Evolutionary conservation across 2,329 filamentous ascomycete species (phyloP).

Genomic region (Colletotrichum viniferum): DNA sequence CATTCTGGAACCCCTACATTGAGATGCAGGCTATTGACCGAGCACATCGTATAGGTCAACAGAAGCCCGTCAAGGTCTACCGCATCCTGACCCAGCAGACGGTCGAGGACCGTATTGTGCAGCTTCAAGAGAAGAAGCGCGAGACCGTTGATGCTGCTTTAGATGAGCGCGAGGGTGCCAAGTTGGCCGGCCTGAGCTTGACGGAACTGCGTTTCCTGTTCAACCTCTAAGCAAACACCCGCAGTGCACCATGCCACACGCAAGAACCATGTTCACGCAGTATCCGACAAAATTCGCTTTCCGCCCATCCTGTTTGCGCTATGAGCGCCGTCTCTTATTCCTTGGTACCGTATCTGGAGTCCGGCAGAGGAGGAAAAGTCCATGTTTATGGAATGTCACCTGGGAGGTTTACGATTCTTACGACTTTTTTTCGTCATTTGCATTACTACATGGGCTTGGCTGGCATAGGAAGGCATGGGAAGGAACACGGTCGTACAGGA

Average conservation of each 20-base stretch:
- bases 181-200: slow-evolving; percentile 68
- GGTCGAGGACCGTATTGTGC: slow-evolving; percentile 86
- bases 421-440: background rate
- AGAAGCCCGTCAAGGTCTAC: slow-evolving; percentile 76
- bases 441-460: background rate
- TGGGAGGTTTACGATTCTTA: background rate
- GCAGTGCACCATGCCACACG: background rate
- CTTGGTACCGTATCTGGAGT: background rate
- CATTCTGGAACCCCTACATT: slow-evolving; percentile 93
- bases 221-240: slow-evolving; percentile 21
- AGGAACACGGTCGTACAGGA: background rate
- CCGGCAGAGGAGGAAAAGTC: background rate
- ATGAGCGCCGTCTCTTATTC: background rate
- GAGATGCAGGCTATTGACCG: slow-evolving; percentile 93
- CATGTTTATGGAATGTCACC: background rate
- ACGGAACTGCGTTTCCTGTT: slow-evolving; percentile 76
- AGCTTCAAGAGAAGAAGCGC: slow-evolving; percentile 79
- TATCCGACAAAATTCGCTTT: background rate
- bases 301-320: background rate
- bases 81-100: slow-evolving; percentile 78
- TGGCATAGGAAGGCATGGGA: background rate
- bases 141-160: slow-evolving; percentile 78
- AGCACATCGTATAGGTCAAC: slow-evolving; percentile 86
- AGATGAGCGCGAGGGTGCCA: slow-evolving; percentile 73
- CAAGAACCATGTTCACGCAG: background rate